phyloP scores from a whole-genome alignment of 2,329 filamentous ascomycete genomes.

The Paramyrothecium roridum region DNA sequence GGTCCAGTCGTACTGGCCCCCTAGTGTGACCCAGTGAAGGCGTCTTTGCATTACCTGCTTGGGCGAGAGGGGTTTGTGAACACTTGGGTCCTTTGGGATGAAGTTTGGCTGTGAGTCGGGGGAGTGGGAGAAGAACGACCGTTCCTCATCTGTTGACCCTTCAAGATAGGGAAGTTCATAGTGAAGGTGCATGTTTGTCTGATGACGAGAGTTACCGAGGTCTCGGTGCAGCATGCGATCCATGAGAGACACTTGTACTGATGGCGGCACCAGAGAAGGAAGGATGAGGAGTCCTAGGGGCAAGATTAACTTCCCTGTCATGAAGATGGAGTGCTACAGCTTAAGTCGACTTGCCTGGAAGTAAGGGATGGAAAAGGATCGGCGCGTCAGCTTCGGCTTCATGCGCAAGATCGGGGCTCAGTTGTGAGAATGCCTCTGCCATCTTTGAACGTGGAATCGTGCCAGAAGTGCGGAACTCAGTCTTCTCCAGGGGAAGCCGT shows the following conservation, averaged over 20 bases:
- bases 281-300: conserved; percentile 71
- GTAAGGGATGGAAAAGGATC: conserved; percentile 61
- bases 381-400: conserved; percentile 35
- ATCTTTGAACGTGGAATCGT: conserved; percentile 40
- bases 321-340: no score
- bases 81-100: conserved; percentile 62
- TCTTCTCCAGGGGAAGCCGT: conserved; percentile 28
- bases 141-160: conserved; percentile 13
- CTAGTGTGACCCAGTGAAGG: conserved; percentile 90
- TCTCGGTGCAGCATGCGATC: conserved; percentile 74
- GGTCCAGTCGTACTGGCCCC: conserved; percentile 96
- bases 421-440: conserved; percentile 37
- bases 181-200: conserved; percentile 88
- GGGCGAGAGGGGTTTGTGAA: conserved; percentile 74
- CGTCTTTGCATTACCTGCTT: conserved; percentile 72
- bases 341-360: conserved; percentile 58
- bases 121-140: conserved; percentile 53
- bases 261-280: conserved; percentile 68
- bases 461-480: conserved; percentile 43
- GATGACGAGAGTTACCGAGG: conserved; percentile 68
- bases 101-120: conserved; percentile 53
- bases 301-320: background rate
- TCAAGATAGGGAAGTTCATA: conserved; percentile 64
- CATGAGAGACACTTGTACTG: conserved; percentile 67
- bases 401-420: conserved; percentile 29